These are phyloP conservation scores for Arctium minus DNA, from an alignment of 129 eudicot species.

Conservation along the genomic window DNA sequence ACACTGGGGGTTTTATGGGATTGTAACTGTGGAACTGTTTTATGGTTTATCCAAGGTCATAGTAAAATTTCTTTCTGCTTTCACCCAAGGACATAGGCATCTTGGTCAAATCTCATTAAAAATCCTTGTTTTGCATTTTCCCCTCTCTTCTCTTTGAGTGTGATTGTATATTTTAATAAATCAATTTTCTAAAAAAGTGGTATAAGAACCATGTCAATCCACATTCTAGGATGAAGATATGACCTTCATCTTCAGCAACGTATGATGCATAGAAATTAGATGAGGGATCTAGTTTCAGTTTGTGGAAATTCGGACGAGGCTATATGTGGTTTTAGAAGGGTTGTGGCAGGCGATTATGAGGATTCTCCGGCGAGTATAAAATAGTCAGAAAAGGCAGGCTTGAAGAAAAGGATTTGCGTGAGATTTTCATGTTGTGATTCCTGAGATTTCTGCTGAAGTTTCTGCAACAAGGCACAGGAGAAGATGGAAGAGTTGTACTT, in stretches of 20 bases:
- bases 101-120: not conserved
- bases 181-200: not conserved
- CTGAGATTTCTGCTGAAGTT: not conserved
- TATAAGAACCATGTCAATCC: not conserved
- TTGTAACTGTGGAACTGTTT: not conserved
- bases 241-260: not conserved
- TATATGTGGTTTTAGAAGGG: not conserved
- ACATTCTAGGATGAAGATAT: not conserved
- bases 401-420: not conserved
- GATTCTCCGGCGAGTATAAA: not conserved
- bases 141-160: not conserved
- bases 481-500: not conserved
- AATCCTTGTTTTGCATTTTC: not conserved
- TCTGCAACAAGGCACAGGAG: not conserved
- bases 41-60: not conserved
- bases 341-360: not conserved
- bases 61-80: not conserved
- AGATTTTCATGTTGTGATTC: not conserved
- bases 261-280: not conserved
- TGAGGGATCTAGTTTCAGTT: not conserved
- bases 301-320: not conserved
- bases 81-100: not conserved
- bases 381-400: not conserved
- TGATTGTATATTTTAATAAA: not conserved
- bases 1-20: not conserved